Conservation (phyloP, 208 protist genomes). For the Blechomonas ayalai region DNA sequence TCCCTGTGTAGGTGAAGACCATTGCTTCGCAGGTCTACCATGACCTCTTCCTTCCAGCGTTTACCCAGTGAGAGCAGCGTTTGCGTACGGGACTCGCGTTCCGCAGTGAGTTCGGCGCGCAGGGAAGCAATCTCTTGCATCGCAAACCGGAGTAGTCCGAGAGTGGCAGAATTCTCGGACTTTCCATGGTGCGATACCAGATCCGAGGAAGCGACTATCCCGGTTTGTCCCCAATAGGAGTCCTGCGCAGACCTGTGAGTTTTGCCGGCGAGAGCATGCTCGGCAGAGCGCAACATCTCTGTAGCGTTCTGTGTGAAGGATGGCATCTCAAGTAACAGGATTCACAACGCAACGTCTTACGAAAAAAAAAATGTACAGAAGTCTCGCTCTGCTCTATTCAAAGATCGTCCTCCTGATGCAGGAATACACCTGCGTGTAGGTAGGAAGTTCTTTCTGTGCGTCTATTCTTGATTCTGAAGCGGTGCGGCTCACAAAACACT, state of each 20-base stretch:
- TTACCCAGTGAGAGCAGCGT: slow-evolving; percentile 40
- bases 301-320: slow-evolving; percentile 49
- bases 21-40: slow-evolving; percentile 54
- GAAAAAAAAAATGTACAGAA: neutral
- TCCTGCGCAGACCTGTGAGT: neutral
- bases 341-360: neutral
- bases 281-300: slow-evolving; percentile 53
- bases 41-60: slow-evolving; percentile 70
- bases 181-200: neutral
- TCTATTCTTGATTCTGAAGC: too few species aligned
- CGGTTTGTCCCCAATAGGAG: neutral
- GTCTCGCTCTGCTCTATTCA: neutral
- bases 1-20: slow-evolving; percentile 37
- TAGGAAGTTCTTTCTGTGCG: too few species aligned
- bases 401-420: too few species aligned
- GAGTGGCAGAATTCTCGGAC: neutral
- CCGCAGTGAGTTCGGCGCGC: slow-evolving; percentile 41
- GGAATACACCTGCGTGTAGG: too few species aligned
- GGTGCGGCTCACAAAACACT: too few species aligned
- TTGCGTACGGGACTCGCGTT: slow-evolving; percentile 55
- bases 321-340: slow-evolving; percentile 29
- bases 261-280: slow-evolving; percentile 40
- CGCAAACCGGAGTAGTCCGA: slow-evolving; percentile 37
- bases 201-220: neutral
- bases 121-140: slow-evolving; percentile 55